Evolutionary conservation across 2,329 filamentous ascomycete species (phyloP).

Genomic region (Botrytis pseudocinerea): DNA sequence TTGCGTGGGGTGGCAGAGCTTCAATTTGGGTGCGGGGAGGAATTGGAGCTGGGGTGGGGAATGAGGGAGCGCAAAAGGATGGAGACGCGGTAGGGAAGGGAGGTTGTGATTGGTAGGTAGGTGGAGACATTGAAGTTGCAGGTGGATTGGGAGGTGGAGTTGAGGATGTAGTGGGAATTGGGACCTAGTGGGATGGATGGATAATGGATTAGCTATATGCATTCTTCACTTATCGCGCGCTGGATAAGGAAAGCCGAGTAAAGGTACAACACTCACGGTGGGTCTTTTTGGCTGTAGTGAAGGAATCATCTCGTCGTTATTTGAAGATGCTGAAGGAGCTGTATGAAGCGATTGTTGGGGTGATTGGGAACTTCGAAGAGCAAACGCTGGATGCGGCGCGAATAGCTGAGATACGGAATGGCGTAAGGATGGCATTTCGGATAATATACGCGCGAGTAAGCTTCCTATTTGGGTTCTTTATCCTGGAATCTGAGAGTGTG

Average conservation of each 20-base stretch:
- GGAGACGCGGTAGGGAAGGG: constrained; percentile 9
- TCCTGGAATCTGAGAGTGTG: neutral
- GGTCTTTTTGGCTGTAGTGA: constrained; percentile 29
- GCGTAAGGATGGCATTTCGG: constrained; percentile 20
- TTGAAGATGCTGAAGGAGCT: neutral
- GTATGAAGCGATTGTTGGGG: neutral
- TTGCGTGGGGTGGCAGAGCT: constrained; percentile 47
- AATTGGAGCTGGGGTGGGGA: neutral
- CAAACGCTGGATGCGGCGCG: constrained; percentile 27
- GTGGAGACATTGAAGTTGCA: neutral
- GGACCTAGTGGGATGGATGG: neutral
- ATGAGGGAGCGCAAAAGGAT: neutral
- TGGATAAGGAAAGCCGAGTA: neutral
- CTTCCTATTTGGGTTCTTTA: constrained; percentile 7
- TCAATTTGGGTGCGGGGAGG: constrained; percentile 48
- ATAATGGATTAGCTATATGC: neutral
- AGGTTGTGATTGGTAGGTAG: constrained; percentile 12
- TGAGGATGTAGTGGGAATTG: neutral
- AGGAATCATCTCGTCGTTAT: constrained; percentile 3
- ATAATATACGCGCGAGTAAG: neutral
- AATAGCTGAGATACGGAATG: constrained; percentile 31
- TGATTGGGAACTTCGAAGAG: neutral
- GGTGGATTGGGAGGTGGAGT: constrained; percentile 18
- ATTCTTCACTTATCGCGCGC: neutral
- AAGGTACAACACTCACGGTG: constrained; percentile 22